These are phyloP conservation scores for Hypoxylon sp. DNA, from an alignment of 2,329 filamentous ascomycete species.

Conservation along the genomic window DNA sequence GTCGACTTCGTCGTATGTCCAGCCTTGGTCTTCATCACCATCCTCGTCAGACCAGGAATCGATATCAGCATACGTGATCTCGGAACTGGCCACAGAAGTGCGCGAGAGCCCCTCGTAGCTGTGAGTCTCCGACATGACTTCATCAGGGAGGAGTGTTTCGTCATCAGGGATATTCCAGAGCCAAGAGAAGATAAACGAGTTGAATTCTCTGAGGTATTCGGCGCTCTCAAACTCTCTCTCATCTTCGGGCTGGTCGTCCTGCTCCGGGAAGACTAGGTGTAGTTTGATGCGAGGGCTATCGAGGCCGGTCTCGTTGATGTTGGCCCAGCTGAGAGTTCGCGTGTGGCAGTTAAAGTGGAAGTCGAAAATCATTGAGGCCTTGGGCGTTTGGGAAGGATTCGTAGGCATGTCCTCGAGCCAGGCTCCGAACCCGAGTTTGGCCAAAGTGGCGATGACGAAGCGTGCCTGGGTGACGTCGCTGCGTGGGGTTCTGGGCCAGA, in stretches of 20 bases:
- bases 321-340: conserved; percentile 4
- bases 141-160: neutral
- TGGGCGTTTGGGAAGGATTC: neutral
- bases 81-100: neutral
- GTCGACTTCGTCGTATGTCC: neutral
- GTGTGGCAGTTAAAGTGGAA: neutral
- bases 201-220: neutral
- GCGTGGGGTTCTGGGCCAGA: neutral
- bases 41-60: neutral
- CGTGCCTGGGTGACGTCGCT: conserved; percentile 30
- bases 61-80: neutral
- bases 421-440: neutral
- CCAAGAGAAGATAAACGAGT: neutral
- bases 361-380: neutral
- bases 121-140: neutral
- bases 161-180: neutral
- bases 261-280: conserved; percentile 6
- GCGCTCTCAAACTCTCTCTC: neutral
- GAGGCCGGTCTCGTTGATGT: neutral
- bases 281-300: neutral
- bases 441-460: conserved; percentile 7
- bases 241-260: neutral
- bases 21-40: neutral
- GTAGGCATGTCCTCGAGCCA: conserved; percentile 16
- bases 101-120: neutral